Evolutionary conservation across 1,284 basidiomycete genomes (phyloP), one percentile per base, ranked within the genome.

Genomic region (Boletus calvinii): DNA sequence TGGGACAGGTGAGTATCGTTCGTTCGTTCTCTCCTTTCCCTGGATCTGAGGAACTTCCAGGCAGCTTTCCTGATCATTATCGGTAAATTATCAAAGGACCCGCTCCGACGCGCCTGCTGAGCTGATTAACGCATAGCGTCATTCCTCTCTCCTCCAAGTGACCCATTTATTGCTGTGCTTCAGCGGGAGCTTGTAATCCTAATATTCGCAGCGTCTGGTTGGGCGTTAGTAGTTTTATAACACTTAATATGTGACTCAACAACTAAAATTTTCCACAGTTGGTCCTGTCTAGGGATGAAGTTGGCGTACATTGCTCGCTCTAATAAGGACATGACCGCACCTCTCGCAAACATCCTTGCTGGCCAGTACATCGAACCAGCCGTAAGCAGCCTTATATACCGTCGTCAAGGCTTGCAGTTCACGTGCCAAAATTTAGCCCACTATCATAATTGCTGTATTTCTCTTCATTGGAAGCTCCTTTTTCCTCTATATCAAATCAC

Each of bases 131-230:
- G 30, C 35, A 4, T 53, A 87, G 86, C 79, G 1, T 73, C 81
- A 0, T 80, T 89, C 58, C 64, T 92, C 10, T 84, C 84, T 12
- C 85, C 89, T 0, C 86, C 88, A 0, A 73, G 67, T 37, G 84
- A 85, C 45, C 85, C 87, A 0, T 84, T 90, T 54, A 73, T 86
- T 11, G 75, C 78, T 3, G 81, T 87, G 2, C 63, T 90, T 18
- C 88, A 92, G 62, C 80, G 86, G 6, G 88, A 91, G 60, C 54
- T 81, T 13, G 72, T 81, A n/a, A 80, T 85, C 26, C 59, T 88
- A 3, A 43, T 77, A 1, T 80, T 84, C 32, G 77, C 77, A 1
- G 61, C 72, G 8, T 26, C 72, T 8, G 74, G 77, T 20, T 92
- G 87, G 87, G 86, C 80, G 84, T 86, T 58, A 66, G 83, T 80